Evolutionary conservation across 1,284 basidiomycete species (phyloP).

Genomic region (Exsudoporus floridanus): DNA sequence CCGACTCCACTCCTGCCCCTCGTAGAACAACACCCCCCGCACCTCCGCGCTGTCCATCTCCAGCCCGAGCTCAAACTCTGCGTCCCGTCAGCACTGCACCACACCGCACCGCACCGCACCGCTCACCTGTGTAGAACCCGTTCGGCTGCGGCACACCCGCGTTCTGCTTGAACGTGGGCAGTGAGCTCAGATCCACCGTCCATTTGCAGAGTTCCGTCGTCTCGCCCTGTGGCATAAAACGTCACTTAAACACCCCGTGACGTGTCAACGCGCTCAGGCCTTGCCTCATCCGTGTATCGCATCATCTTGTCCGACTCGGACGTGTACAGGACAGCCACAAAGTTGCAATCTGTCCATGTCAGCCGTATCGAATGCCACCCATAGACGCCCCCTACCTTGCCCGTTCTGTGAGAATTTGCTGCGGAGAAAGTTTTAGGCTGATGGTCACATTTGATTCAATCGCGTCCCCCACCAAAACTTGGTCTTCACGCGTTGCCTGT

Average conservation of each 20-base stretch:
- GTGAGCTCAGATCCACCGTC: conserved; percentile 74
- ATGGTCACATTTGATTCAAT: background rate
- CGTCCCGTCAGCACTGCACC: background rate
- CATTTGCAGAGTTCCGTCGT: conserved; percentile 78
- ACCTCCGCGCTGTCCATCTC: conserved; percentile 82
- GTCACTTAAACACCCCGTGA: conserved; percentile 14
- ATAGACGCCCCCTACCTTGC: conserved; percentile 47
- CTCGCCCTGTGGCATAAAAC: conserved; percentile 48
- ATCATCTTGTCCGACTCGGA: conserved; percentile 70
- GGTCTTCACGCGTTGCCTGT: conserved; percentile 71
- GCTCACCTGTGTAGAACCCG: conserved; percentile 75
- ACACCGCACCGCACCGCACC: background rate
- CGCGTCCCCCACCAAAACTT: conserved; percentile 64
- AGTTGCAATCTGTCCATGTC: conserved; percentile 57
- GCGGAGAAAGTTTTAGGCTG: conserved; percentile 24
- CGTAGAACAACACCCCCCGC: conserved; percentile 70
- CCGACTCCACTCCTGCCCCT: conserved; percentile 74
- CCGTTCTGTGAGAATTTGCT: conserved; percentile 73
- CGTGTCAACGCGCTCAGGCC: conserved; percentile 27
- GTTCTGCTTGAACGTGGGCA: conserved; percentile 74
- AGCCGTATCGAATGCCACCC: background rate
- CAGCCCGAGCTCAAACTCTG: conserved; percentile 78
- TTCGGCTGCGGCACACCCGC: conserved; percentile 49
- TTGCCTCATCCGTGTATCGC: conserved; percentile 76
- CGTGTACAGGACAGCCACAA: conserved; percentile 76